Base-by-base conservation (phyloP, 768 basidiomycete species). In the Termitomyces sp. region DNA sequence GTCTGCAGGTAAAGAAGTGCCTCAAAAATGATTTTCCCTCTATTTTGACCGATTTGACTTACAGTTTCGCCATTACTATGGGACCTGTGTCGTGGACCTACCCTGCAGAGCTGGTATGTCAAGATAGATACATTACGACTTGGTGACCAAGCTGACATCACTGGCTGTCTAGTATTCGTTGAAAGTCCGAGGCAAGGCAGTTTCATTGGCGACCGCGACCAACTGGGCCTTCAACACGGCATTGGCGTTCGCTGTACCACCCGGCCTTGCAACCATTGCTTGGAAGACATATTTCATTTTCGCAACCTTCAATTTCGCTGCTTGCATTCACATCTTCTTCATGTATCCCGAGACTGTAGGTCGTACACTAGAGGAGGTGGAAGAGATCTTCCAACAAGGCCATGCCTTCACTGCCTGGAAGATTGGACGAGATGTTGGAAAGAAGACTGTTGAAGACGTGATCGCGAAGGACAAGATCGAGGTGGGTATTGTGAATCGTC, bases 211-310 rank as follows among this genome's bases (percentile, higher is more conserved):
- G 66, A 87, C 86, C 5, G 77, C 64, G 78, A 64, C 64, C 23
- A 86, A 86, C 70, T 84, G 86, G 86, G 68, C 78, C 23, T 89
- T 89, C 77, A 88, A 88, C 77, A 86, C 85, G 62, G 85, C 86
- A 14, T 80, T 89, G 58, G 87, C 87, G 0, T 89, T 83, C 75
- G 87, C 87, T 8, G 88, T 89, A 1, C 90, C 90, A 1, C 88
- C 89, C 0, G 83, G 82, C 7, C 80, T 91, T 50, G 70, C 81
- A 32, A 76, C 63, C 63, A 89, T 91, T 60, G 87, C 86, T 16
- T 87, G 84, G 80, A 87, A 83, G 73, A 90, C 78, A 2, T 91
- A 89, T 72, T 89, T 89, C 72, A 84, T 90, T 70, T 89, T 91
- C 67, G 88, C 85, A 9, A 73, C 87, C 10, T 89, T 89, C 82